Conservation (phyloP, 1,139 yeast genomes). For the Debaryomyces udenii region DNA sequence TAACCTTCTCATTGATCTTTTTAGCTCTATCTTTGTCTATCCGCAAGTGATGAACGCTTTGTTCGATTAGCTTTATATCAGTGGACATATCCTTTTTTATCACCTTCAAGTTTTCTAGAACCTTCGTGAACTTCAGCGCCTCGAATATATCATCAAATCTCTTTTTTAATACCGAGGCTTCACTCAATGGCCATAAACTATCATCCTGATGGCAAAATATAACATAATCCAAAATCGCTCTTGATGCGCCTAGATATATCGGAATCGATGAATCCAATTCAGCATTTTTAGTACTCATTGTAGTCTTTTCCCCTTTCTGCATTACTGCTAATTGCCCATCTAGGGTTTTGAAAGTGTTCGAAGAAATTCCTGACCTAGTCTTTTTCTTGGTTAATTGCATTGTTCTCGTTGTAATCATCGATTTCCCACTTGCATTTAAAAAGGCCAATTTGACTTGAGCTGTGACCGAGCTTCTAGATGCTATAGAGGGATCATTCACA, state of each 20-base stretch:
- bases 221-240: conserved; percentile 86
- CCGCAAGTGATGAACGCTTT: conserved; percentile 74
- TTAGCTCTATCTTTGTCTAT: conserved; percentile 75
- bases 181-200: conserved; percentile 93
- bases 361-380: conserved; percentile 27
- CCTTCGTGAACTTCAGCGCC: conserved; percentile 90
- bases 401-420: conserved; percentile 85
- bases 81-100: conserved; percentile 76
- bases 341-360: conserved; percentile 80
- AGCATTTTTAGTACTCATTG: conserved; percentile 80
- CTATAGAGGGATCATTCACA: conserved; percentile 86
- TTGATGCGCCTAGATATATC: conserved; percentile 80
- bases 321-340: conserved; percentile 84
- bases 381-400: conserved; percentile 73
- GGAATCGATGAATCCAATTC: conserved; percentile 88
- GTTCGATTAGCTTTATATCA: conserved; percentile 75
- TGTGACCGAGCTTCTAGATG: conserved; percentile 73
- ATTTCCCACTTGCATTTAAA: conserved; percentile 68
- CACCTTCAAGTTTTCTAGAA: conserved; percentile 74
- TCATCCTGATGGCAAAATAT: conserved; percentile 98
- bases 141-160: conserved; percentile 96
- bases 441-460: conserved; percentile 94
- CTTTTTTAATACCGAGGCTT: conserved; percentile 85
- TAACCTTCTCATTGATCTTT: conserved; percentile 54
- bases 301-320: conserved; percentile 65